Evolutionary conservation across 2,329 filamentous ascomycete genomes (phyloP).

Genomic region (Beauveria bassiana): DNA sequence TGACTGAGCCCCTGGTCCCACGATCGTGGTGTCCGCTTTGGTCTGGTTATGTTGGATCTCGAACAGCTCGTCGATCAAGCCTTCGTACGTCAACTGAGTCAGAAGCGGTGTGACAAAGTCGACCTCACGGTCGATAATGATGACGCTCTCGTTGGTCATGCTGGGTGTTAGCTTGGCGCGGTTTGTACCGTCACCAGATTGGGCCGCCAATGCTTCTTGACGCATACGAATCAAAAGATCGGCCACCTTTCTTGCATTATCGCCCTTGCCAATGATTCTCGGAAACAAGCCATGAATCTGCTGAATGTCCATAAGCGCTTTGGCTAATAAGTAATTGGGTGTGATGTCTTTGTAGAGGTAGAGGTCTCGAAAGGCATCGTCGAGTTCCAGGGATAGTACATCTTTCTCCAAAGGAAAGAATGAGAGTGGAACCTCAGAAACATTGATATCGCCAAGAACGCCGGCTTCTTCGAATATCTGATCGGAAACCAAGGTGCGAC

Average conservation of each 20-base stretch:
- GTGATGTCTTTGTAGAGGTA: slow-evolving; percentile 89
- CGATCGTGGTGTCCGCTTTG: slow-evolving; percentile 83
- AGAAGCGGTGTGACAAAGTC: slow-evolving; percentile 88
- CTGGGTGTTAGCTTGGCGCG: slow-evolving; percentile 73
- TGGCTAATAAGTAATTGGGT: slow-evolving; percentile 79
- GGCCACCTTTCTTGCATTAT: slow-evolving; percentile 82
- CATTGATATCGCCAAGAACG: slow-evolving; percentile 84
- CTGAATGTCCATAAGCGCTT: slow-evolving; percentile 90
- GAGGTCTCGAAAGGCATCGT: slow-evolving; percentile 78
- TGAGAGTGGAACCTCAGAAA: slow-evolving; percentile 77
- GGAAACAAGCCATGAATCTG: slow-evolving; percentile 89
- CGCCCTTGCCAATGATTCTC: slow-evolving; percentile 88
- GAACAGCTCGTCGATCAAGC: slow-evolving; percentile 88
- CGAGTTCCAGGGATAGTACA: slow-evolving; percentile 81
- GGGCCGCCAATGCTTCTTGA: slow-evolving; percentile 75
- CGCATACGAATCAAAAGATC: slow-evolving; percentile 87
- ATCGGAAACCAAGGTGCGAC: slow-evolving; percentile 85
- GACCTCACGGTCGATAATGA: slow-evolving; percentile 91
- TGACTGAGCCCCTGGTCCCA: slow-evolving; percentile 64
- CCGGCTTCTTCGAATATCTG: slow-evolving; percentile 87
- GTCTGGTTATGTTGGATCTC: slow-evolving; percentile 87
- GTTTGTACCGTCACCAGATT: slow-evolving; percentile 56
- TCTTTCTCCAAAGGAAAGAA: slow-evolving; percentile 92
- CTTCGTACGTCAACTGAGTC: slow-evolving; percentile 94
- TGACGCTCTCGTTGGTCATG: slow-evolving; percentile 78